Evolutionary conservation across 73 alveolate species (phyloP).

Genomic region (Effrenium voratum): DNA sequence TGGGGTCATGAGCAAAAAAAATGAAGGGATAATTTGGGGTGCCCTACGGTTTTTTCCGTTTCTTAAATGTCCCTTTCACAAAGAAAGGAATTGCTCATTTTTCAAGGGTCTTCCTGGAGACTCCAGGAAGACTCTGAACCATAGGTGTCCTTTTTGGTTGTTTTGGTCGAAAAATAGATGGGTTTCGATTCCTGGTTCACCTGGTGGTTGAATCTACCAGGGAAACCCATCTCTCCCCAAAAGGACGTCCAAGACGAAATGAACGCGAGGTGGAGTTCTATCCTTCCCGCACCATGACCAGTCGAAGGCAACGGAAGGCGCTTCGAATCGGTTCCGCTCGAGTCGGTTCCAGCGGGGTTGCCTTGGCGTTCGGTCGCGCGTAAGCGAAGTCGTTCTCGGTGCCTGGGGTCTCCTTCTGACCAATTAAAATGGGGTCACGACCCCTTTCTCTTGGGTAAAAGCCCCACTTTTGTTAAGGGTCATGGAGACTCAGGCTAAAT

Average conservation of each 20-base stretch:
- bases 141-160: too few species aligned
- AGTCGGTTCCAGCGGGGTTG: not conserved
- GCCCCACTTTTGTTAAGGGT: not conserved
- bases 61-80: too few species aligned
- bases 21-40: too few species aligned
- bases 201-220: not conserved
- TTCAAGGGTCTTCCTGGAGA: too few species aligned
- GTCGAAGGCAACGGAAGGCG: conserved; percentile 74
- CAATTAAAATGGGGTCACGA: not conserved
- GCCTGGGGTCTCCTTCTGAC: not conserved
- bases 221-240: not conserved
- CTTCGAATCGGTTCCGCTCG: not conserved
- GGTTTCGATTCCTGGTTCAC: not conserved
- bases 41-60: too few species aligned
- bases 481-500: not conserved
- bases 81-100: too few species aligned
- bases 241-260: too few species aligned
- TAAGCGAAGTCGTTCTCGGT: not conserved
- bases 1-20: too few species aligned
- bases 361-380: not conserved
- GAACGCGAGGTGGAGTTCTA: conserved; percentile 80
- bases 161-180: not conserved
- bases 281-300: conserved; percentile 71
- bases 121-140: too few species aligned
- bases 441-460: not conserved